Percentiles rank a stretch among this genome's conserved stretches.
Evolutionary conservation across 208 protist species (phyloP).

Genomic region (Porcisia deanei): DNA sequence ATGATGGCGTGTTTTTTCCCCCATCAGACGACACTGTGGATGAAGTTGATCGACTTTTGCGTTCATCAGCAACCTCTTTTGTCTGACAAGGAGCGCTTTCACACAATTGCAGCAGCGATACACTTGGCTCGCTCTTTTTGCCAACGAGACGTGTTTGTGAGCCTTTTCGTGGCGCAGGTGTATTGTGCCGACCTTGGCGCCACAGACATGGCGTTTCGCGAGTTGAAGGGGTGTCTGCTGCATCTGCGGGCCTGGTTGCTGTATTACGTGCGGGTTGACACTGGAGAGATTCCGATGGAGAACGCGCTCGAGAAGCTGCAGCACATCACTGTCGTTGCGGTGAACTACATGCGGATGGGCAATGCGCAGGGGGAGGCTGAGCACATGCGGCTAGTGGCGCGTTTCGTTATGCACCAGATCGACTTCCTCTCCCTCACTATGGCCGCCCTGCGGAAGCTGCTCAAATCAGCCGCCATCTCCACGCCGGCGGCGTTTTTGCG

Average conservation of each 20-base stretch:
- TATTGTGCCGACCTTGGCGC: conserved; percentile 24
- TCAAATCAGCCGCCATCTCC: conserved; percentile 27
- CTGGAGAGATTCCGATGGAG: not conserved
- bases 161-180: conserved; percentile 37
- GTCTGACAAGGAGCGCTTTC: conserved; percentile 33
- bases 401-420: conserved; percentile 79
- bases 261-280: conserved; percentile 41
- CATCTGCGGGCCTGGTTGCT: conserved; percentile 43
- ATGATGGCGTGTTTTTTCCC: conserved; percentile 69
- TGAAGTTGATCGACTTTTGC: conserved; percentile 43
- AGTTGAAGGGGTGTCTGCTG: conserved; percentile 46
- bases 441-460: conserved; percentile 46
- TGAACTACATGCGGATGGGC: conserved; percentile 87
- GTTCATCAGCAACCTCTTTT: conserved; percentile 31
- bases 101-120: conserved; percentile 28
- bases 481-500: conserved; percentile 37
- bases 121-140: conserved; percentile 29
- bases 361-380: conserved; percentile 40
- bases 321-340: conserved; percentile 56
- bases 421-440: conserved; percentile 83
- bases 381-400: conserved; percentile 64
- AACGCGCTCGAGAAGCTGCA: conserved; percentile 46
- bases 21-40: conserved; percentile 49
- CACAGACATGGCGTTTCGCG: conserved; percentile 36
- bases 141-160: conserved; percentile 29